Percentiles rank a stretch among this genome's conserved stretches.
phyloP scores from a whole-genome alignment of 106 monocot genomes.

The Ottelia alismoides region DNA sequence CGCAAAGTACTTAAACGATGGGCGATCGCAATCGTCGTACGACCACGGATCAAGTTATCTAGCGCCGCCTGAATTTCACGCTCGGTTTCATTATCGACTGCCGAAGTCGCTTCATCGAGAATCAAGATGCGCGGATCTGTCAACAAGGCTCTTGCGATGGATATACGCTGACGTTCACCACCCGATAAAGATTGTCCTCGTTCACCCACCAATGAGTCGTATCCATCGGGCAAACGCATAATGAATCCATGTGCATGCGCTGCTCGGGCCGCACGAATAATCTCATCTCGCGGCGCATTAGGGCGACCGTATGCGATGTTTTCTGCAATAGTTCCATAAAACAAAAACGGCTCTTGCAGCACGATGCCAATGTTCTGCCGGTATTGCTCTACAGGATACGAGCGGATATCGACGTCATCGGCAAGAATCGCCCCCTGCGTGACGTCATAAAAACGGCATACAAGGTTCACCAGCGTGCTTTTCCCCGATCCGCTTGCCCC shows the following conservation, averaged over 20 bases:
- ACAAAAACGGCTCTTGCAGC: conserved; percentile 79
- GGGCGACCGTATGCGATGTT: conserved; percentile 87
- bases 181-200: conserved; percentile 15
- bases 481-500: conserved; percentile 96
- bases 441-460: conserved; percentile 86
- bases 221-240: conserved; percentile 48
- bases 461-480: conserved; percentile 62
- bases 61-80: conserved; percentile 17
- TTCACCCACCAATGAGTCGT: conserved; percentile 33
- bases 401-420: conserved; percentile 74
- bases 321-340: conserved; percentile 63
- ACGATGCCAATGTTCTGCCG: conserved; percentile 68
- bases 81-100: conserved; percentile 12
- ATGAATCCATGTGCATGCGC: conserved; percentile 74
- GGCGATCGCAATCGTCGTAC: conserved; percentile 13
- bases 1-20: conserved; percentile 9
- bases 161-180: conserved; percentile 14
- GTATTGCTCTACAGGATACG: conserved; percentile 50
- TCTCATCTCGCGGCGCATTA: conserved; percentile 40
- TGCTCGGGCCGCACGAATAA: conserved; percentile 49
- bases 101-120: conserved; percentile 17
- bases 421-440: conserved; percentile 61
- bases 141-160: conserved; percentile 17
- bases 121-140: conserved; percentile 10
- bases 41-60: conserved; percentile 2